Evolutionary conservation across 2,329 filamentous ascomycete species (phyloP), one percentile per base, ranked within the genome.

Genomic region (Ophiostoma ips): DNA sequence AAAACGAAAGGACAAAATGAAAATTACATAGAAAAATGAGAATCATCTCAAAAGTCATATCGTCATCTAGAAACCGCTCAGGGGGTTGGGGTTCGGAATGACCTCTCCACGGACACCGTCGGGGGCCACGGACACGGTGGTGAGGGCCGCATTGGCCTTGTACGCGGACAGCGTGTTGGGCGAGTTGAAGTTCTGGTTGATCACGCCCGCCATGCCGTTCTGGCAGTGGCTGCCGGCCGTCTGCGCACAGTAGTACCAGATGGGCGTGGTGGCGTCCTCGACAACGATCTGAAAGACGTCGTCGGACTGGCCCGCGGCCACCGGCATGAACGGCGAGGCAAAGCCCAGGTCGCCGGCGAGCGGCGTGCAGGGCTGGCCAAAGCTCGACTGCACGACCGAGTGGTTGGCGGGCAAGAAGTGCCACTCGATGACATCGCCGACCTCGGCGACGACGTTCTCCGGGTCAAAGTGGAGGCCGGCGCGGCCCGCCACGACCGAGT

Each of bases 381-480:
- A 71, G 58, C 58, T 63, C 35, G 67, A 68, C 59, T 70, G 62
- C 2, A 57, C 66, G 3, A 57, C 53, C 8, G 55, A 57, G 55
- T 58, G 75, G 63, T 71, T 74, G 52, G 56, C 59, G 9, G 73
- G 68, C 54, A 68, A 69, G 66, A 72, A 78, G 58, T 73, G 70
- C 65, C 71, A 79, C 63, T 77, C 72, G 51, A 79, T 60, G 4
- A 71, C 55, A 53, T 75, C 71, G 52, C 73, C 75, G 8, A 68
- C 51, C 11, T 64, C 60, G 16, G 74, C 75, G 3, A 66, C 67
- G 37, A 76, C 63, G 55, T 67, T 70, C 53, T 70, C 64, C 1
- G 76, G 76, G 46, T 68, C 65, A 61, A 77, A 79, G 46, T 58
- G 60, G 31, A 77, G 66, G 11, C 68, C 68, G 24, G 61, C 64